Conservation (phyloP, 768 basidiomycete genomes). For the Tulasnella sp. region DNA sequence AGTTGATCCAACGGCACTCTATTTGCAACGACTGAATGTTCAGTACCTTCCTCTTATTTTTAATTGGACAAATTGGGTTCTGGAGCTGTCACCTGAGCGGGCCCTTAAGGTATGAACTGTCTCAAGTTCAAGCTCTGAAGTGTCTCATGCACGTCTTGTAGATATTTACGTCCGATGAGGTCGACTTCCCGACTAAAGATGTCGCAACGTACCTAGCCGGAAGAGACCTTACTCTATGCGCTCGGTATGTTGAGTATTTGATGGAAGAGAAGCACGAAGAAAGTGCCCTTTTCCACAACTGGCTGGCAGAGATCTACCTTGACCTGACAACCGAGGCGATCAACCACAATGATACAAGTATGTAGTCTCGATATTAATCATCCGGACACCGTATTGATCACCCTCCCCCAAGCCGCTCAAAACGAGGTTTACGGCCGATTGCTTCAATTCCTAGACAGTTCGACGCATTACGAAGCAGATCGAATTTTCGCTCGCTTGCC, state of each 20-base stretch:
- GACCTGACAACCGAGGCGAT: conserved; percentile 63
- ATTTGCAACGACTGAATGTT: conserved; percentile 87
- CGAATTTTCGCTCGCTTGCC: conserved; percentile 81
- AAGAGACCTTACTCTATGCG: conserved; percentile 68
- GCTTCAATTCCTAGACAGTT: conserved; percentile 72
- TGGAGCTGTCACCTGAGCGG: conserved; percentile 69
- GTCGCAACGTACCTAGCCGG: conserved; percentile 80
- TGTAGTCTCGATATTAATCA: conserved; percentile 35
- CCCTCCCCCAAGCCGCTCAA: conserved; percentile 49
- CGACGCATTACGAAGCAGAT: conserved; percentile 72
- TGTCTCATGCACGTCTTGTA: conserved; percentile 42
- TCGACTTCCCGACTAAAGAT: conserved; percentile 76
- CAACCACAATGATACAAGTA: conserved; percentile 63
- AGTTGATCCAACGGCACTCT: conserved; percentile 79
- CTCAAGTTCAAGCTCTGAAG: not conserved
- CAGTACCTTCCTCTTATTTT: conserved; percentile 83
- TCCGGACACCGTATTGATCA: not conserved
- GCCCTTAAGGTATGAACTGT: conserved; percentile 59
- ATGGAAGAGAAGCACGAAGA: conserved; percentile 74
- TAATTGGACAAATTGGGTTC: conserved; percentile 80
- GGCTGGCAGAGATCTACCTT: conserved; percentile 85
- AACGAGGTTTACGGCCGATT: conserved; percentile 67
- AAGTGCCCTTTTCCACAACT: conserved; percentile 75
- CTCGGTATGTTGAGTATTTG: conserved; percentile 82
- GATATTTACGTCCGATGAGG: conserved; percentile 97